Evolutionary conservation across 2,329 filamentous ascomycete genomes (phyloP).

Genomic region (Fusarium sp.): DNA sequence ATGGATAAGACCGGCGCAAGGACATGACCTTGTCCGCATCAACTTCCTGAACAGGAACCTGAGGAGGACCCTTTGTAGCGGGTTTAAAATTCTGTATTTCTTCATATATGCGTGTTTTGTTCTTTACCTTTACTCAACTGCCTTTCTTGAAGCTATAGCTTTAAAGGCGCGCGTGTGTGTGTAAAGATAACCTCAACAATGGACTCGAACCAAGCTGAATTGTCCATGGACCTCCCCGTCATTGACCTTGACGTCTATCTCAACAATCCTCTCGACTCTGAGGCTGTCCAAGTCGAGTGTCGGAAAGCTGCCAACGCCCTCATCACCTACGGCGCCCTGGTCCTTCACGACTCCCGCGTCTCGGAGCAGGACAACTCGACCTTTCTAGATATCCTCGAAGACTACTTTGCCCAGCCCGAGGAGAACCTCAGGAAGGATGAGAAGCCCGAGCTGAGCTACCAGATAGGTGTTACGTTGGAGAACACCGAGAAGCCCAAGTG

Average conservation of each 20-base stretch:
- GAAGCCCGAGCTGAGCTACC: slow-evolving; percentile 68
- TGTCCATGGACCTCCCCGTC: slow-evolving; percentile 67
- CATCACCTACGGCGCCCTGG: slow-evolving; percentile 68
- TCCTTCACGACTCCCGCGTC: slow-evolving; percentile 70
- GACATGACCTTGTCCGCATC: slow-evolving; percentile 29
- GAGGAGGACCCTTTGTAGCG: slow-evolving; percentile 15
- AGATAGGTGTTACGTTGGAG: slow-evolving; percentile 71
- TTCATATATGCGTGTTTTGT: neutral
- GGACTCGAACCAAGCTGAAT: slow-evolving; percentile 38
- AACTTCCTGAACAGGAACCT: slow-evolving; percentile 33
- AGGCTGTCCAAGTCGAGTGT: slow-evolving; percentile 62
- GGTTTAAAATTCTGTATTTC: neutral
- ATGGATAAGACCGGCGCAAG: slow-evolving; percentile 18
- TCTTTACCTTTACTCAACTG: neutral
- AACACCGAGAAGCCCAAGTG: slow-evolving; percentile 73
- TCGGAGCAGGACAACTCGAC: slow-evolving; percentile 64
- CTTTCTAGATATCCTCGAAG: slow-evolving; percentile 71
- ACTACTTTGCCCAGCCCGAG: slow-evolving; percentile 70
- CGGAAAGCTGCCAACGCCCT: slow-evolving; percentile 64
- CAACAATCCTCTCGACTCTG: slow-evolving; percentile 52
- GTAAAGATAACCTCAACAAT: slow-evolving; percentile 15
- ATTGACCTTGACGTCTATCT: slow-evolving; percentile 70
- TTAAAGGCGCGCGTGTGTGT: neutral
- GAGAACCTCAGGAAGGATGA: slow-evolving; percentile 60
- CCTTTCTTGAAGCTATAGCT: neutral